phyloP scores from a whole-genome alignment of 768 basidiomycete genomes.

The Tulasnella sp. region DNA sequence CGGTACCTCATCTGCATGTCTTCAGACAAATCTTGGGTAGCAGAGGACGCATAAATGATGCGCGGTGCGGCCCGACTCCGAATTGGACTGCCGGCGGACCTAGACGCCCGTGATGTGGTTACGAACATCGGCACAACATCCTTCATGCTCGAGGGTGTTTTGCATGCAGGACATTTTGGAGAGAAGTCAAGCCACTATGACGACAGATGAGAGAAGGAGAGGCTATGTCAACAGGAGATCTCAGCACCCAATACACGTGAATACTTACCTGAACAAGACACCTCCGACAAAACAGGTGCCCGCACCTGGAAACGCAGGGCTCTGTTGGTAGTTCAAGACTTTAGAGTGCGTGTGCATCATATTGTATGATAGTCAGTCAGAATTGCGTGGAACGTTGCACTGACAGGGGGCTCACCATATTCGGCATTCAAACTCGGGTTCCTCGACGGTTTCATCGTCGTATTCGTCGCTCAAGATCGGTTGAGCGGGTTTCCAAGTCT shows the following conservation, averaged over 20 bases:
- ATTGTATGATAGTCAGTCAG: background rate
- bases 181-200: constrained; percentile 4
- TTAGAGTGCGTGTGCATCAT: no score
- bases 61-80: no score
- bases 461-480: background rate
- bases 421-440: constrained; percentile 11
- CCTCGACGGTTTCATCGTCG: background rate
- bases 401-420: constrained; percentile 4
- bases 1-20: no score
- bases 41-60: no score
- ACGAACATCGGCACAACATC: constrained; percentile 4
- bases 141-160: background rate
- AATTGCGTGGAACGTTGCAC: background rate
- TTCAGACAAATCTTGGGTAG: no score
- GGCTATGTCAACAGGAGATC: background rate
- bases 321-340: constrained; percentile 6
- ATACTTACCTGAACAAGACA: constrained; percentile 11
- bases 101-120: no score
- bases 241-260: background rate
- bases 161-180: constrained; percentile 8
- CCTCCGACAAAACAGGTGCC: constrained; percentile 4
- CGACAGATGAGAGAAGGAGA: background rate
- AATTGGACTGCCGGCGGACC: no score
- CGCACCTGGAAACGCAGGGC: constrained; percentile 4
- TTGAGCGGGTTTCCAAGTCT: no score